Evolutionary conservation across 179 eudicot species (phyloP).

Genomic region (Spinacia oleracea): DNA sequence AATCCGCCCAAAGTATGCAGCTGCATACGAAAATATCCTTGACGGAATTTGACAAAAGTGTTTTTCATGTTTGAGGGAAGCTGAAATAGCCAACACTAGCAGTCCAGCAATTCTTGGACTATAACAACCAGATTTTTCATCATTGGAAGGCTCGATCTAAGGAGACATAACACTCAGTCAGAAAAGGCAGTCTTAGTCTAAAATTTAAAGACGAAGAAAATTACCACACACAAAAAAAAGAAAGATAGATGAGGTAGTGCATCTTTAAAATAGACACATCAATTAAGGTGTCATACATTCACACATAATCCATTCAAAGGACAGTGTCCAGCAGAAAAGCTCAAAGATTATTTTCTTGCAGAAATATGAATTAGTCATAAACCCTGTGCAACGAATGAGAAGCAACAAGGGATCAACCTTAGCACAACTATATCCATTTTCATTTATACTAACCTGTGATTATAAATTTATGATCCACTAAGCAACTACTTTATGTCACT

Average conservation of each 20-base stretch:
- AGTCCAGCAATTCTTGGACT: conserved; percentile 56
- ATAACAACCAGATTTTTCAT: conserved; percentile 47
- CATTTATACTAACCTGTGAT: neutral
- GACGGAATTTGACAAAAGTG: conserved; percentile 43
- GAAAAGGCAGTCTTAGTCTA: conserved; percentile 10
- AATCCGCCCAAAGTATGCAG: conserved; percentile 65
- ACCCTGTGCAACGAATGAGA: neutral
- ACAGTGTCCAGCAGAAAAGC: neutral
- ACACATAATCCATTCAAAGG: neutral
- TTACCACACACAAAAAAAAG: too few relatives aligned
- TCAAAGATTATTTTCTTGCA: neutral
- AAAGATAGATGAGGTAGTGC: neutral
- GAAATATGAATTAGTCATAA: neutral
- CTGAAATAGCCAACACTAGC: conserved; percentile 71
- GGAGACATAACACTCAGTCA: conserved; percentile 20
- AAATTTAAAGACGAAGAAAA: neutral
- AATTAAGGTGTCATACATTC: neutral
- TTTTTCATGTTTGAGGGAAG: conserved; percentile 62
- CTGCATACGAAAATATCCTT: conserved; percentile 67
- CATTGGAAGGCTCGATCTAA: conserved; percentile 60
- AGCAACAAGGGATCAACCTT: neutral
- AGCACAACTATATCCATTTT: neutral
- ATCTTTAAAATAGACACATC: neutral
- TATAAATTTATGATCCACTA: neutral
- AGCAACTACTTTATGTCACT: neutral